phyloP scores from a whole-genome alignment of 1,284 basidiomycete genomes.

The Puccinia triticina region DNA sequence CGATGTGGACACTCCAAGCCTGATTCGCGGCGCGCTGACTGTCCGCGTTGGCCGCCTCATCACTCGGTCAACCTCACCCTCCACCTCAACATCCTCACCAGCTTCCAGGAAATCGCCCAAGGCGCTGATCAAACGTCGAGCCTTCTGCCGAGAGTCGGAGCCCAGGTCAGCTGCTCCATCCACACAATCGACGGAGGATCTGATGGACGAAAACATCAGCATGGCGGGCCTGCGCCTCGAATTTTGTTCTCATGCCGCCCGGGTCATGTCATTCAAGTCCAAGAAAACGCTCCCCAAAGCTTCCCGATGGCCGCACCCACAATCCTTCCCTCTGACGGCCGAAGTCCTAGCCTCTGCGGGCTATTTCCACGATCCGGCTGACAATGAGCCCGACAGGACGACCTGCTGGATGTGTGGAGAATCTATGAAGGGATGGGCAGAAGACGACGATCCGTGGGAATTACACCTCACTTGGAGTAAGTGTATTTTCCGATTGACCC shows the following conservation, averaged over 20 bases:
- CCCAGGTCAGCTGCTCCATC: not conserved
- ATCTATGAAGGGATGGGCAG: constrained; percentile 37
- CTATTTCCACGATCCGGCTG: constrained; percentile 40
- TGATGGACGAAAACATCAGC: constrained; percentile 21
- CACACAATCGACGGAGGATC: not conserved
- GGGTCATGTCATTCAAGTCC: constrained; percentile 45
- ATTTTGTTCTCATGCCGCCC: constrained; percentile 39
- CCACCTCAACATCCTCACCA: not conserved
- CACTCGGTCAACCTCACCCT: not conserved
- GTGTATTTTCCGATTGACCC: not conserved
- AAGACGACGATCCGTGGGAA: constrained; percentile 26
- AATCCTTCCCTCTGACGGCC: constrained; percentile 26
- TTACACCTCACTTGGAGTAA: constrained; percentile 31
- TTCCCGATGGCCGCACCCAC: constrained; percentile 37
- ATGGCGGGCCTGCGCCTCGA: not conserved
- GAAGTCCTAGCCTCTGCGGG: constrained; percentile 33
- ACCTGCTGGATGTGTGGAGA: constrained; percentile 49
- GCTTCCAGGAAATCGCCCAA: not conserved
- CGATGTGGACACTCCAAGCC: not conserved
- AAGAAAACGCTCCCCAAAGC: constrained; percentile 42
- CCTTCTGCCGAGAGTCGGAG: not conserved
- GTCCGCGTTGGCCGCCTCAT: no score
- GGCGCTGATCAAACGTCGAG: not conserved
- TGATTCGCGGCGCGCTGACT: no score
- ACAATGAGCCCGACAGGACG: constrained; percentile 27